These are phyloP conservation scores for Eugenia klotzschiana DNA, from an alignment of 441 rosid species.

Conservation along the genomic window DNA sequence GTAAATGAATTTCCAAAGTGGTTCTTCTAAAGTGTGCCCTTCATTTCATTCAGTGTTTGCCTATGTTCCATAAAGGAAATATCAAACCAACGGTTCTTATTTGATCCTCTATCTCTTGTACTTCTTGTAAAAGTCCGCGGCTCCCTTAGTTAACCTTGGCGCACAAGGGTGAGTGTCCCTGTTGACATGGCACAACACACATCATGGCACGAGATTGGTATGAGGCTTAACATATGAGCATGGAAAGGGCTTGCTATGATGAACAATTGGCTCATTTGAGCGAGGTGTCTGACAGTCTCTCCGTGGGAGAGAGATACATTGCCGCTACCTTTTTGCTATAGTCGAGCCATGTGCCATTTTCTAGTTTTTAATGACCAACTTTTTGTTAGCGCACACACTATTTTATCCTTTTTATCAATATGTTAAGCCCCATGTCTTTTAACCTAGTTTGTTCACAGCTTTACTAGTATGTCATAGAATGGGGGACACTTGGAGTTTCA, in stretches of 20 bases:
- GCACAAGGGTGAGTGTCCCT: neutral
- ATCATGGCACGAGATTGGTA: neutral
- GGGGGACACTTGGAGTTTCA: neutral
- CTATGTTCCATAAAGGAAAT: neutral
- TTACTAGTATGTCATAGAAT: neutral
- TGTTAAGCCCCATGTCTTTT: neutral
- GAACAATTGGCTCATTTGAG: neutral
- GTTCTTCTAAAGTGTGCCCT: neutral
- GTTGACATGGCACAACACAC: neutral
- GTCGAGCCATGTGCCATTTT: neutral
- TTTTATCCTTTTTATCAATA: neutral
- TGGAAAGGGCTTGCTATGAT: neutral
- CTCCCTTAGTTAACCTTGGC: neutral
- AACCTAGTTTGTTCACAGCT: neutral
- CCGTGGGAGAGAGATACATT: neutral
- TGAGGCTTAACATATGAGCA: neutral
- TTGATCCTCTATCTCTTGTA: neutral
- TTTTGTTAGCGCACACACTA: neutral
- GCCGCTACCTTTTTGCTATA: neutral
- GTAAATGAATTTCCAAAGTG: neutral
- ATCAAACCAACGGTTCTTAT: neutral
- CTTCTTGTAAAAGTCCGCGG: neutral
- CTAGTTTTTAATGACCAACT: neutral
- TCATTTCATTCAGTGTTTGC: neutral
- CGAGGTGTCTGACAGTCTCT: neutral